Percentiles rank a stretch among this genome's conserved stretches.
Evolutionary conservation across 2,329 filamentous ascomycete genomes (phyloP).

Genomic region (Chlorencoelia australis): DNA sequence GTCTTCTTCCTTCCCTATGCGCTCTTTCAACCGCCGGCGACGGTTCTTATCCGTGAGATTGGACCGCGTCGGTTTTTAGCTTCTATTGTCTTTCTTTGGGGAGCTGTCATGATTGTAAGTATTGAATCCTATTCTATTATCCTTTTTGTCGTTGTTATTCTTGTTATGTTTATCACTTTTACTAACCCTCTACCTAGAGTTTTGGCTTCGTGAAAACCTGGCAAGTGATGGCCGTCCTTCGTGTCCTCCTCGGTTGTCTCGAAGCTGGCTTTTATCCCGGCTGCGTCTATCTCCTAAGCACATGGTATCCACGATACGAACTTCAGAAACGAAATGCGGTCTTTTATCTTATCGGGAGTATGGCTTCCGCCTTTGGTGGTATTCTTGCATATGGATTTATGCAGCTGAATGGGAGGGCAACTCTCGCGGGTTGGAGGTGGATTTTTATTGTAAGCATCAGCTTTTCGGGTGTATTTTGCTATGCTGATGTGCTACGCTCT

Average conservation of each 20-base stretch:
- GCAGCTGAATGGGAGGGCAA: conserved; percentile 29
- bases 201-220: conserved; percentile 25
- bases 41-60: conserved; percentile 55
- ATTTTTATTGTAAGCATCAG: conserved; percentile 36
- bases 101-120: conserved; percentile 32
- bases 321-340: conserved; percentile 58
- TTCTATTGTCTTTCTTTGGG: conserved; percentile 36
- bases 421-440: conserved; percentile 28
- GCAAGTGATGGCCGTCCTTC: conserved; percentile 29
- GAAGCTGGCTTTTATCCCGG: conserved; percentile 25
- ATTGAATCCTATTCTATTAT: neutral
- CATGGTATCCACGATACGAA: conserved; percentile 43
- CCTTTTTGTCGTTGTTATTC: too few species aligned
- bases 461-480: neutral
- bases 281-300: conserved; percentile 30
- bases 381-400: conserved; percentile 59
- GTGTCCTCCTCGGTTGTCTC: conserved; percentile 17
- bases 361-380: conserved; percentile 56
- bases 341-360: conserved; percentile 60
- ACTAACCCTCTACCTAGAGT: conserved; percentile 5
- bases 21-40: conserved; percentile 61
- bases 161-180: too few species aligned
- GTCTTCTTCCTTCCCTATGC: conserved; percentile 69
- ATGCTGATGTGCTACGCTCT: neutral
- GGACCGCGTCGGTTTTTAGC: conserved; percentile 50